Evolutionary conservation across 352 stramenopile genomes (phyloP).

Genomic region (Phytophthora pini): DNA sequence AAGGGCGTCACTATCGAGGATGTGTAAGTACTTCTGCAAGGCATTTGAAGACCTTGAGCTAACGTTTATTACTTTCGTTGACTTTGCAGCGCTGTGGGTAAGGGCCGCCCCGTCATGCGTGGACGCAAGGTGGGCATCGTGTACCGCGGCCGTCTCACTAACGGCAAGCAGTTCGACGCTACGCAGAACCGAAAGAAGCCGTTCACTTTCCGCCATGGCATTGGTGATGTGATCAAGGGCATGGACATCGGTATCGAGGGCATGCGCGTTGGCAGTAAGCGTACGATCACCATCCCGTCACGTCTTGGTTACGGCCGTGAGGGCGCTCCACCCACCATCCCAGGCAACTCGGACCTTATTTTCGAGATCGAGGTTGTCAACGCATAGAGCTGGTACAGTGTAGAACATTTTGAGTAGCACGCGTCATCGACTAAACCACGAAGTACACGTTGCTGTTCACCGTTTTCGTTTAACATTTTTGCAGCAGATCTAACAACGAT

Average conservation of each 20-base stretch:
- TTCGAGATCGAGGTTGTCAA: slow-evolving; percentile 95
- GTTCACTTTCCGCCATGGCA: slow-evolving; percentile 86
- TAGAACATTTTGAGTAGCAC: slow-evolving; percentile 3
- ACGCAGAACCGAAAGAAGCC: slow-evolving; percentile 83
- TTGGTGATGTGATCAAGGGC: slow-evolving; percentile 94
- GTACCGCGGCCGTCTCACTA: slow-evolving; percentile 81
- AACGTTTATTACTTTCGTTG: slow-evolving; percentile 7
- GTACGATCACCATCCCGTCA: slow-evolving; percentile 92
- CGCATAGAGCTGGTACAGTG: slow-evolving; percentile 25
- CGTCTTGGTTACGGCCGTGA: slow-evolving; percentile 94
- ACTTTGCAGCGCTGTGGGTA: slow-evolving; percentile 65
- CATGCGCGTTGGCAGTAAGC: slow-evolving; percentile 90
- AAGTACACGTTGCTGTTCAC: slow-evolving; percentile 13
- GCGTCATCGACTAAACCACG: slow-evolving; percentile 2
- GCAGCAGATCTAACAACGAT: background rate
- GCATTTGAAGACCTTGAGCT: slow-evolving; percentile 8
- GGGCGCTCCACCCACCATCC: slow-evolving; percentile 84
- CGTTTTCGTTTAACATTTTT: slow-evolving; percentile 18
- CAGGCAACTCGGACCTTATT: slow-evolving; percentile 92
- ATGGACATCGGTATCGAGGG: slow-evolving; percentile 95
- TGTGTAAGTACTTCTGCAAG: slow-evolving; percentile 43
- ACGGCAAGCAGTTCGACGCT: slow-evolving; percentile 89
- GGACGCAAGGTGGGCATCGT: slow-evolving; percentile 85
- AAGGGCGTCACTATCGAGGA: slow-evolving; percentile 88
- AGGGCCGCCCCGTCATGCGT: slow-evolving; percentile 59